These are phyloP conservation scores for Pichia sp. DNA, from an alignment of 1,139 yeast species.

Conservation along the genomic window DNA sequence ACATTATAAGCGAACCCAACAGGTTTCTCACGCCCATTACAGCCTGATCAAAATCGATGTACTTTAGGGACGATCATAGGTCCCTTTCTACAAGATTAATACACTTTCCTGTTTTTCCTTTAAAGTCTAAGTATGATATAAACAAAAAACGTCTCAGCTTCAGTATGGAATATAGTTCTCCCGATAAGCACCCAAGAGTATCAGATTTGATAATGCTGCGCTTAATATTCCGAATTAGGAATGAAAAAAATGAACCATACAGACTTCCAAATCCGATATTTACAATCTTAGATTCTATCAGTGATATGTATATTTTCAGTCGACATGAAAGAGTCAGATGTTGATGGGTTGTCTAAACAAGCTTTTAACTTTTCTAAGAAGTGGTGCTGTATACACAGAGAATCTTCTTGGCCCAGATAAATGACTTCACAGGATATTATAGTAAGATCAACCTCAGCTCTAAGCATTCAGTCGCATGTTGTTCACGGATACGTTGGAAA, in stretches of 20 bases:
- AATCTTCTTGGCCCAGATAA: neutral
- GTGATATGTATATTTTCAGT: neutral
- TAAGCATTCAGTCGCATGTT: conserved; percentile 74
- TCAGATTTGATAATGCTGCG: conserved; percentile 1
- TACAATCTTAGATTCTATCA: neutral
- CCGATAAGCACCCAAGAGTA: neutral
- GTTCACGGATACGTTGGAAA: conserved; percentile 87
- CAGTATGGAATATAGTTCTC: neutral
- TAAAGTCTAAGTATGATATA: too few relatives aligned
- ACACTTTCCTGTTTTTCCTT: too few relatives aligned
- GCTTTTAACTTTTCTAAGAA: too few relatives aligned
- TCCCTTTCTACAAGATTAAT: too few relatives aligned
- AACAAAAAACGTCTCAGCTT: too few relatives aligned
- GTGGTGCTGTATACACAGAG: too few relatives aligned
- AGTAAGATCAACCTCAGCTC: conserved; percentile 29
- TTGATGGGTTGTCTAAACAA: neutral
- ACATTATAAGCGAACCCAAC: neutral
- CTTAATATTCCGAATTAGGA: neutral
- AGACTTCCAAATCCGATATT: neutral
- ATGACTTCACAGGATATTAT: neutral
- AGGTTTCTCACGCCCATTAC: neutral
- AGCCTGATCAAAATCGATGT: too few relatives aligned
- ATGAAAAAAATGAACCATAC: neutral
- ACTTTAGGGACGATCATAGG: too few relatives aligned
- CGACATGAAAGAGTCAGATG: neutral